These are phyloP conservation scores for Penicillium argentinense DNA, from an alignment of 495 filamentous ascomycete species.

Conservation along the genomic window DNA sequence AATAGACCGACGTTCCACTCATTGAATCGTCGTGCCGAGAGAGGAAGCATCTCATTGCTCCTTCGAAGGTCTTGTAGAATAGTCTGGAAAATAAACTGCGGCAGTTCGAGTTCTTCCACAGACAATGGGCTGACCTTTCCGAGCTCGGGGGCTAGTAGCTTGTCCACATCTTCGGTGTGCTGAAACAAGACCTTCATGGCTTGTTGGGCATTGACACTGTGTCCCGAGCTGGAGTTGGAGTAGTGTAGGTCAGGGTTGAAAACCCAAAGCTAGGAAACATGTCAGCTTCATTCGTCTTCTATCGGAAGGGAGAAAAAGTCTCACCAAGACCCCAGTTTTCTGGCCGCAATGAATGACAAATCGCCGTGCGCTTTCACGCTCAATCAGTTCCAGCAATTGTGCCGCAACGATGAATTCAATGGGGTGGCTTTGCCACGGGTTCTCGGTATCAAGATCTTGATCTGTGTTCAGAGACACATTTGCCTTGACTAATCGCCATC, in stretches of 20 bases:
- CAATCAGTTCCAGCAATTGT: slow-evolving; percentile 51
- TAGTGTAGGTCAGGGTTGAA: slow-evolving; percentile 70
- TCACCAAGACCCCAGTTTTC: slow-evolving; percentile 43
- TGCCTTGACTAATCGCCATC: slow-evolving; percentile 53
- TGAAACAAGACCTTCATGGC: slow-evolving; percentile 71
- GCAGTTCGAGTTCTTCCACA: slow-evolving; percentile 65
- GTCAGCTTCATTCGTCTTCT: slow-evolving; percentile 34
- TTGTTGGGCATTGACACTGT: slow-evolving; percentile 36
- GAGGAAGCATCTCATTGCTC: slow-evolving; percentile 57
- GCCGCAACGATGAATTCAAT: slow-evolving; percentile 53
- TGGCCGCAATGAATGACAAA: slow-evolving; percentile 47
- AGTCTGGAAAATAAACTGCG: slow-evolving; percentile 43
- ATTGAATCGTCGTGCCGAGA: slow-evolving; percentile 54
- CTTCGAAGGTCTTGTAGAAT: slow-evolving; percentile 41
- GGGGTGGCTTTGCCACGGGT: slow-evolving; percentile 36
- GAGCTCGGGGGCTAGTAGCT: slow-evolving; percentile 51
- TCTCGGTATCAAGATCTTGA: background rate
- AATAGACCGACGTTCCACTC: slow-evolving; percentile 69
- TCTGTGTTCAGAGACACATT: slow-evolving; percentile 34
- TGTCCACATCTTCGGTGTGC: slow-evolving; percentile 48
- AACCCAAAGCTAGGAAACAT: slow-evolving; percentile 56
- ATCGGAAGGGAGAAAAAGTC: slow-evolving; percentile 14
- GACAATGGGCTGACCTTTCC: slow-evolving; percentile 44
- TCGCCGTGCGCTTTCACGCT: slow-evolving; percentile 46
- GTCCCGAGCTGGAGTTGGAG: slow-evolving; percentile 44